Evolutionary conservation across 257 asterid species (phyloP).

Genomic region (Euphrasia confusa): DNA sequence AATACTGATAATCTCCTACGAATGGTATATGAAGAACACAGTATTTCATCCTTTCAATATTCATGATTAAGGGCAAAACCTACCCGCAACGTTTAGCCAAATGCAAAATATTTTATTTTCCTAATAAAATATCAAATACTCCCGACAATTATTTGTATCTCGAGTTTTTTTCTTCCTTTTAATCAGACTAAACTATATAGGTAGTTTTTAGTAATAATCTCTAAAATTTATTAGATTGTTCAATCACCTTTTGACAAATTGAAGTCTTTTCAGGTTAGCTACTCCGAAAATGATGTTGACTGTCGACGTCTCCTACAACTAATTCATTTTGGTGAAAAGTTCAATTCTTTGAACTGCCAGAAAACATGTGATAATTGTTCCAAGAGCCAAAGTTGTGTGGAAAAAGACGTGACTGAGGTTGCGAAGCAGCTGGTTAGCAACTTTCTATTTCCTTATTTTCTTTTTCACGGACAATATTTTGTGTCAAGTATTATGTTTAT

Average conservation of each 20-base stretch:
- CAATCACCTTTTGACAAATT: conserved; percentile 21
- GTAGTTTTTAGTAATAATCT: background rate
- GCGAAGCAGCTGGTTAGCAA: conserved; percentile 80
- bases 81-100: background rate
- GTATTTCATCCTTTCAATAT: conserved; percentile 13
- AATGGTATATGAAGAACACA: conserved; percentile 50
- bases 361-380: conserved; percentile 95
- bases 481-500: conserved; percentile 1
- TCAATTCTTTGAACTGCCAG: conserved; percentile 66
- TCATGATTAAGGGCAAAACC: background rate
- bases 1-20: conserved; percentile 80
- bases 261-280: conserved; percentile 69
- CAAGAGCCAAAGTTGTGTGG: conserved; percentile 57
- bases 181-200: background rate
- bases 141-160: background rate
- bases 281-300: conserved; percentile 87
- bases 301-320: conserved; percentile 95
- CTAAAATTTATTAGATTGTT: background rate
- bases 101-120: background rate
- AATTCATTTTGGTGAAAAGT: conserved; percentile 96
- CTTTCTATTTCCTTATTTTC: conserved; percentile 10
- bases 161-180: background rate
- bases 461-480: conserved; percentile 15
- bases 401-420: conserved; percentile 73
- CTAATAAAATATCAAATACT: background rate